Evolutionary conservation across 805 yeast genomes (phyloP).

Genomic region (Helenozyma baotianmanensis): DNA sequence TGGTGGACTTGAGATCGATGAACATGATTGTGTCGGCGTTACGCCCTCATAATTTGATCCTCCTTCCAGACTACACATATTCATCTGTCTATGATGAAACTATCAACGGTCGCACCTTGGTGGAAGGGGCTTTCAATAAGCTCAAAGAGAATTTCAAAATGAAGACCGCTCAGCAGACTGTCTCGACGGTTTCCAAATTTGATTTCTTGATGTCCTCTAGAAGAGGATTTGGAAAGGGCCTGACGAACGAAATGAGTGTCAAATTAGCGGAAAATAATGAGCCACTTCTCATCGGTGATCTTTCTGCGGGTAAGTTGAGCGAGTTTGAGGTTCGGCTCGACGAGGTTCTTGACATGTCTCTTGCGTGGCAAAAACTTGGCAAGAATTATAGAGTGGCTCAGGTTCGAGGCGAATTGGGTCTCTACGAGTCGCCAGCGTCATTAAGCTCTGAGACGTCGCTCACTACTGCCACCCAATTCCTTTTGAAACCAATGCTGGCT

Average conservation of each 20-base stretch:
- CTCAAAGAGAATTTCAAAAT: slow-evolving; percentile 25
- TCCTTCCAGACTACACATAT: slow-evolving; percentile 44
- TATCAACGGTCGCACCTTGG: slow-evolving; percentile 24
- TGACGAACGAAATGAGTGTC: slow-evolving; percentile 26
- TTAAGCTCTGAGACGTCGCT: slow-evolving; percentile 3
- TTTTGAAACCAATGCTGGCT: slow-evolving; percentile 4
- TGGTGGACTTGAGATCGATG: slow-evolving; percentile 79
- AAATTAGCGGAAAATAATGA: slow-evolving; percentile 33
- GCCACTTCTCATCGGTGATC: slow-evolving; percentile 40
- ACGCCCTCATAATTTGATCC: slow-evolving; percentile 69
- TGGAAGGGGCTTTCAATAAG: slow-evolving; percentile 25
- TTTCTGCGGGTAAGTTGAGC: slow-evolving; percentile 38
- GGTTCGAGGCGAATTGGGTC: slow-evolving; percentile 61
- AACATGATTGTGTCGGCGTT: slow-evolving; percentile 71
- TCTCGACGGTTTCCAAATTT: slow-evolving; percentile 21
- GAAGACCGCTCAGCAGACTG: slow-evolving; percentile 17
- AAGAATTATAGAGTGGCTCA: slow-evolving; percentile 82
- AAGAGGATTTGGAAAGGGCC: slow-evolving; percentile 20
- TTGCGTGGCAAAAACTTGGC: slow-evolving; percentile 81
- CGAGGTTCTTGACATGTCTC: slow-evolving; percentile 50
- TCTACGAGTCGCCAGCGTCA: slow-evolving; percentile 17
- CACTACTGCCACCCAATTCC: slow-evolving; percentile 10
- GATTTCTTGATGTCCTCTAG: slow-evolving; percentile 30
- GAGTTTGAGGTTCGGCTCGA: slow-evolving; percentile 64
- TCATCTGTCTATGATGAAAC: slow-evolving; percentile 14